These are phyloP conservation scores for Saccharomycopsis hybrid DNA, from an alignment of 1,139 yeast species.

Conservation along the genomic window DNA sequence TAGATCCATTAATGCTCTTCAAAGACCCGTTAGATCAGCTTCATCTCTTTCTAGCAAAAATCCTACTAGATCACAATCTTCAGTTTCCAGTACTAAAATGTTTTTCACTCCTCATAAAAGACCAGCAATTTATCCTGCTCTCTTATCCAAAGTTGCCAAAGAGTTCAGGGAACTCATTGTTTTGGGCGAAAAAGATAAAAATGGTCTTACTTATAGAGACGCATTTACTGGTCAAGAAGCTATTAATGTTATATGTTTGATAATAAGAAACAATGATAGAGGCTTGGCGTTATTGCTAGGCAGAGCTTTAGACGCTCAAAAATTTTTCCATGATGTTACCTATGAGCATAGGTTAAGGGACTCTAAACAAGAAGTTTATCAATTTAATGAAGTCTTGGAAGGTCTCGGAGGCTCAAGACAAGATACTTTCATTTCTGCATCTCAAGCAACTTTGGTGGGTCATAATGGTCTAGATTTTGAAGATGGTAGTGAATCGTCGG, in stretches of 20 bases:
- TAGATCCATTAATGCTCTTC: not conserved
- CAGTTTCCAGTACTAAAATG: constrained; percentile 4
- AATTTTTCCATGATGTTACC: constrained; percentile 90
- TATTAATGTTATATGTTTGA: constrained; percentile 77
- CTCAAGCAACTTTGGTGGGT: constrained; percentile 16
- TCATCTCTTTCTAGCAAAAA: constrained; percentile 6
- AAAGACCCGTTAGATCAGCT: constrained; percentile 12
- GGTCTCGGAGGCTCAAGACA: constrained; percentile 21
- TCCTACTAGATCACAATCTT: constrained; percentile 5
- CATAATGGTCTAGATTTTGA: constrained; percentile 16
- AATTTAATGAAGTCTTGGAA: constrained; percentile 53
- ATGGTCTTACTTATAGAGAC: constrained; percentile 91
- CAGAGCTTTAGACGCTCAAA: constrained; percentile 89
- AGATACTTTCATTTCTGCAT: constrained; percentile 12
- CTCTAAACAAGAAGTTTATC: constrained; percentile 81
- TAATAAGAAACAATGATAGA: constrained; percentile 85
- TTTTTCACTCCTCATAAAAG: constrained; percentile 1
- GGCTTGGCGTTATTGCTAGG: constrained; percentile 85
- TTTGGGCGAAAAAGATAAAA: constrained; percentile 76
- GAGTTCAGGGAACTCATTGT: constrained; percentile 67
- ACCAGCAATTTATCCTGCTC: constrained; percentile 3
- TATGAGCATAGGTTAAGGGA: constrained; percentile 91
- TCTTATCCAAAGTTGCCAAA: constrained; percentile 66
- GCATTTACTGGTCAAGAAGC: constrained; percentile 95
- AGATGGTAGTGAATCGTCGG: constrained; percentile 12